Percentiles rank a stretch among this genome's conserved stretches.
phyloP scores from a whole-genome alignment of 768 basidiomycete species.

The Inosperma sp. region DNA sequence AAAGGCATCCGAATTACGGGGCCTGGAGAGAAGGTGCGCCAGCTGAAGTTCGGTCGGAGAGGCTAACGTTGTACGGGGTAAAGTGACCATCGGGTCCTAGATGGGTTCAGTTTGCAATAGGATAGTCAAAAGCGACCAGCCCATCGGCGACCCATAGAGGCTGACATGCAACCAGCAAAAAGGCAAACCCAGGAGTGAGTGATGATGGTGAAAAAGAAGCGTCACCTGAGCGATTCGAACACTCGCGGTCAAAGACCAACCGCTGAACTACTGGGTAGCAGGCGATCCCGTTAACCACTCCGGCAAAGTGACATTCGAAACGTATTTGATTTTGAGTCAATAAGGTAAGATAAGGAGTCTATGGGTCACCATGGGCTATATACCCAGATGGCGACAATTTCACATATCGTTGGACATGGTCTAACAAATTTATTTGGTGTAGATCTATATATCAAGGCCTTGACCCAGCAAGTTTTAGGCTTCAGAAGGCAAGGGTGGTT shows the following conservation, averaged over 20 bases:
- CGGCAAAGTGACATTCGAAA: conserved; percentile 72
- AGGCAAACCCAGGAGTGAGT: background rate
- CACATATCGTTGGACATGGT: too few species aligned
- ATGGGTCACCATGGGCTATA: background rate
- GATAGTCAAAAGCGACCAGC: too few species aligned
- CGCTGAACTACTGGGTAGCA: conserved; percentile 48
- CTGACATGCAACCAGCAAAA: too few species aligned
- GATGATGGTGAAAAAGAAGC: conserved; percentile 35
- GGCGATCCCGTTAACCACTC: conserved; percentile 91
- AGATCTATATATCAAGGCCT: background rate
- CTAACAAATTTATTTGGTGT: too few species aligned
- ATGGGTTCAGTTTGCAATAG: too few species aligned
- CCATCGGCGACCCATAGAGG: too few species aligned
- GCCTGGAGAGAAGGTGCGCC: background rate
- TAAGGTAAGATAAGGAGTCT: too few species aligned
- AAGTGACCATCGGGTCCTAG: too few species aligned
- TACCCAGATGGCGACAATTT: background rate
- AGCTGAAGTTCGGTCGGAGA: background rate
- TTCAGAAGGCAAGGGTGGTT: conserved; percentile 21
- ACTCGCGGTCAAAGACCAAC: conserved; percentile 50
- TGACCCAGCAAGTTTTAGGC: background rate
- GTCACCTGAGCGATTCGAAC: conserved; percentile 54
- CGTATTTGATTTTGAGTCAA: too few species aligned
- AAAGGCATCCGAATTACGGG: background rate
- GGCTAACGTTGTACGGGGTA: background rate